These are phyloP conservation scores for Coriolopsis trogii DNA, from an alignment of 1,284 basidiomycete genomes.

Conservation along the genomic window DNA sequence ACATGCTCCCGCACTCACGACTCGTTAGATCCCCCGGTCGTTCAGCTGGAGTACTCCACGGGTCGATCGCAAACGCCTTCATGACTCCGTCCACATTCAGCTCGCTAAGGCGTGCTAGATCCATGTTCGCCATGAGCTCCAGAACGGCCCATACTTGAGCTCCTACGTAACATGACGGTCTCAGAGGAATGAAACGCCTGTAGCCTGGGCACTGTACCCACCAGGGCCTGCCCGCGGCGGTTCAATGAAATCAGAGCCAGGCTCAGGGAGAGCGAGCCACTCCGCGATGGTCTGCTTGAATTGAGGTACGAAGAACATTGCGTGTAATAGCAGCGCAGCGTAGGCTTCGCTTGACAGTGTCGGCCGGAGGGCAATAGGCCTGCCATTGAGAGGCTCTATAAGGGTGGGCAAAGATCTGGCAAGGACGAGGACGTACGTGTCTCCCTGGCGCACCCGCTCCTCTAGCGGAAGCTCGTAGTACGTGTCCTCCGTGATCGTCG, in stretches of 20 bases:
- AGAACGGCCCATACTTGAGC: slow-evolving; percentile 54
- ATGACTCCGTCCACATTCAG: slow-evolving; percentile 43
- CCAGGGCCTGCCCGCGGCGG: slow-evolving; percentile 37
- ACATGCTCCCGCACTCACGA: slow-evolving; percentile 30
- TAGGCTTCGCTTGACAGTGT: slow-evolving; percentile 53
- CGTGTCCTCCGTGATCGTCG: slow-evolving; percentile 33
- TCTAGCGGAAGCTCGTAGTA: slow-evolving; percentile 49
- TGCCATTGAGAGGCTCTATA: slow-evolving; percentile 28
- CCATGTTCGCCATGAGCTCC: slow-evolving; percentile 68
- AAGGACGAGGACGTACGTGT: slow-evolving; percentile 46
- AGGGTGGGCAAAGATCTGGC: background rate
- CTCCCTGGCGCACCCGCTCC: slow-evolving; percentile 55
- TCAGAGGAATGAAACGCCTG: slow-evolving; percentile 19
- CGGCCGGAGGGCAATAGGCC: slow-evolving; percentile 67
- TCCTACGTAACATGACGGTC: slow-evolving; percentile 22
- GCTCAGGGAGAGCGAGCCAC: slow-evolving; percentile 41
- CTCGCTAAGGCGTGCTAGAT: slow-evolving; percentile 47
- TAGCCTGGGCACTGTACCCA: slow-evolving; percentile 15
- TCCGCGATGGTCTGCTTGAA: slow-evolving; percentile 54
- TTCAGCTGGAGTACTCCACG: slow-evolving; percentile 38
- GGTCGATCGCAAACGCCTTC: slow-evolving; percentile 37
- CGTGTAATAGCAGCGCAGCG: slow-evolving; percentile 64
- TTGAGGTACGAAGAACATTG: slow-evolving; percentile 68
- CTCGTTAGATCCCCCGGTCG: slow-evolving; percentile 43
- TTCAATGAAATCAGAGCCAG: background rate